Conservation (phyloP, 495 filamentous ascomycete species). For the Penicillium subrubescens region DNA sequence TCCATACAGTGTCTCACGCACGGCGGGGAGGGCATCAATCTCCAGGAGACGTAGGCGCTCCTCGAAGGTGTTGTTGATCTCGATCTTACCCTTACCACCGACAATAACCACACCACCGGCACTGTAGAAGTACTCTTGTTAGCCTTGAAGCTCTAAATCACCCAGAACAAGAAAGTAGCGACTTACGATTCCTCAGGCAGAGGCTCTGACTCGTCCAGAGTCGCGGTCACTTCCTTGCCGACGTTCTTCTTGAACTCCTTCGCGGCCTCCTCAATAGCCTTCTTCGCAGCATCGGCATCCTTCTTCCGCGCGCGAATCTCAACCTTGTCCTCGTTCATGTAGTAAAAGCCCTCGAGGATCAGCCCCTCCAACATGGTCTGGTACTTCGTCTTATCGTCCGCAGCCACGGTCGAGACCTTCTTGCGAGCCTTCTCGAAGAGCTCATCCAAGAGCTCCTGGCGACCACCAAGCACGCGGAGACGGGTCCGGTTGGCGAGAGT, state of each 20-base stretch:
- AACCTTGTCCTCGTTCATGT: conserved; percentile 77
- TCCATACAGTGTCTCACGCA: conserved; percentile 85
- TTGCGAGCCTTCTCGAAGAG: conserved; percentile 80
- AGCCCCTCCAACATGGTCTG: conserved; percentile 72
- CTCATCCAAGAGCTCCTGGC: conserved; percentile 89
- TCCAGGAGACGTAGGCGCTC: conserved; percentile 84
- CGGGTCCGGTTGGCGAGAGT: conserved; percentile 94
- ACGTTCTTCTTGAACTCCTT: conserved; percentile 79
- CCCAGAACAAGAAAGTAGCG: conserved; percentile 5
- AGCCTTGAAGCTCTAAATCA: conserved; percentile 5
- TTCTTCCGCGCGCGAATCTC: conserved; percentile 73
- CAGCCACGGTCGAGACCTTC: conserved; percentile 61
- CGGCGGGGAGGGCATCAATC: conserved; percentile 78
- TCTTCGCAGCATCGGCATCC: conserved; percentile 71
- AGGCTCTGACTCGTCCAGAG: conserved; percentile 77
- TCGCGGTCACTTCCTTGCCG: conserved; percentile 62
- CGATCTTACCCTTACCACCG: conserved; percentile 87
- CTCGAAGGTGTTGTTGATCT: conserved; percentile 98
- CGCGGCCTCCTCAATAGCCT: conserved; percentile 72
- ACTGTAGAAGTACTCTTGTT: conserved; percentile 46
- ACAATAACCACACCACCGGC: conserved; percentile 81
- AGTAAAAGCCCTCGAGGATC: conserved; percentile 88
- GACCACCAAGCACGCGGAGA: conserved; percentile 78
- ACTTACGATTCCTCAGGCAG: conserved; percentile 85
- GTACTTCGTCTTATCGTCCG: conserved; percentile 72